Evolutionary conservation across 1,284 basidiomycete species (phyloP).

Genomic region (Ustilago curta): DNA sequence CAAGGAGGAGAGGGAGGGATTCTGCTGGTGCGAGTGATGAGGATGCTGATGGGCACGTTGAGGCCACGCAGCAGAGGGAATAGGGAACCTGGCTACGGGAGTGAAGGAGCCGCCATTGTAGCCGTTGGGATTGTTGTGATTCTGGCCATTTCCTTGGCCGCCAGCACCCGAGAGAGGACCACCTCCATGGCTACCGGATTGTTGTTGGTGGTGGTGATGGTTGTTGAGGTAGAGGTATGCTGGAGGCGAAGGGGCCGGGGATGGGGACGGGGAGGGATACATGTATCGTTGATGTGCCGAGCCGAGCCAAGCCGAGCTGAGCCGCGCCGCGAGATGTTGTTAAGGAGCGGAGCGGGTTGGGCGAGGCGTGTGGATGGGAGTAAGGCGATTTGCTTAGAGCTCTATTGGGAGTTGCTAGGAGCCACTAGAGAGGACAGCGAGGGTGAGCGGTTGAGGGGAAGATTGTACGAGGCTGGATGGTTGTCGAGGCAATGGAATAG

Average conservation of each 20-base stretch:
- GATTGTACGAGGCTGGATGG: conserved; percentile 1
- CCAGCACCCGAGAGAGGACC: conserved; percentile 45
- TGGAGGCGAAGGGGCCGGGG: conserved; percentile 64
- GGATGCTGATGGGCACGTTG: conserved; percentile 45
- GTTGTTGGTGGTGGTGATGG: conserved; percentile 58
- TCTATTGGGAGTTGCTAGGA: conserved; percentile 1
- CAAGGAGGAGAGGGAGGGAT: conserved; percentile 62
- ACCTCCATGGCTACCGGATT: conserved; percentile 42
- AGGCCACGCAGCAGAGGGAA: conserved; percentile 45
- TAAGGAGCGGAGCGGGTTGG: conserved; percentile 4
- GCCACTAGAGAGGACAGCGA: conserved; percentile 20
- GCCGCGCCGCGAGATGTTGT: conserved; percentile 17
- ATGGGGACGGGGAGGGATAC: conserved; percentile 63
- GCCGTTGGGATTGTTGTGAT: conserved; percentile 31
- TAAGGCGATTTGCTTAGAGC: background rate
- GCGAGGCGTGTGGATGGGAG: background rate
- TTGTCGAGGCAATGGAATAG: conserved; percentile 9
- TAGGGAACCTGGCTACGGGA: conserved; percentile 50
- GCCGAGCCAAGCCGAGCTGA: conserved; percentile 8
- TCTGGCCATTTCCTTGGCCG: conserved; percentile 28
- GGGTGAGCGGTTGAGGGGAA: conserved; percentile 15
- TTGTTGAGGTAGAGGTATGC: conserved; percentile 61
- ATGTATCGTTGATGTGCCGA: conserved; percentile 46
- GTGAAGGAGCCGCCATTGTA: conserved; percentile 47
- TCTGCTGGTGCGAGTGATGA: conserved; percentile 60